A percentile compares a stretch with the other conserved stretches of the same genome.
phyloP scores from a whole-genome alignment of 805 yeast species.

The Barnettozyma salicaria region DNA sequence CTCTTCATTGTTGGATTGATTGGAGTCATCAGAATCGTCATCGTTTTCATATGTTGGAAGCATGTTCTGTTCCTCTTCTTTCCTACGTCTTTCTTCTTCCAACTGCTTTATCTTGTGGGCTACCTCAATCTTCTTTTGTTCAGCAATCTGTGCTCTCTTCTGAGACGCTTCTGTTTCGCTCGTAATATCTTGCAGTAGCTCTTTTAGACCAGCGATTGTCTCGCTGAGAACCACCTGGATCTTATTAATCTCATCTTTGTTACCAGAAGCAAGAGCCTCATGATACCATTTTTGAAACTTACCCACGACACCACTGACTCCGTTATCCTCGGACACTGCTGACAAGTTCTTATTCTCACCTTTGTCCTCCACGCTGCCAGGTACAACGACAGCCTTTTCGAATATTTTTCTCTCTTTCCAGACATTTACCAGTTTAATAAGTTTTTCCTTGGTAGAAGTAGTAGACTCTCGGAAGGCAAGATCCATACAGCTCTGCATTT shows the following conservation, averaged over 20 bases:
- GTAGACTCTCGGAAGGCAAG: slow-evolving; percentile 20
- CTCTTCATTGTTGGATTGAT: neutral
- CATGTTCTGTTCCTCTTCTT: slow-evolving; percentile 16
- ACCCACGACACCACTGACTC: slow-evolving; percentile 7
- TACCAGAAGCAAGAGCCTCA: slow-evolving; percentile 12
- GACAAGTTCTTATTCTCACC: slow-evolving; percentile 12
- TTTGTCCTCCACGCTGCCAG: neutral
- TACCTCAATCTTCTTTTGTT: slow-evolving; percentile 14
- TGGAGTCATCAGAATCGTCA: slow-evolving; percentile 9
- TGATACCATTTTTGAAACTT: slow-evolving; percentile 21
- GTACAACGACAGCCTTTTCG: slow-evolving; percentile 10
- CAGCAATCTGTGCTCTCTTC: slow-evolving; percentile 10
- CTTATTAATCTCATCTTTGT: neutral
- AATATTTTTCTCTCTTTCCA: slow-evolving; percentile 54
- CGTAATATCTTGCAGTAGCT: slow-evolving; percentile 13
- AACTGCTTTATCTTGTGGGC: slow-evolving; percentile 12
- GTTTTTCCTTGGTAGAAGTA: slow-evolving; percentile 28
- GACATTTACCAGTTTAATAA: slow-evolving; percentile 46
- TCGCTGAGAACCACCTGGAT: slow-evolving; percentile 12
- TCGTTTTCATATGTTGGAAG: slow-evolving; percentile 20
- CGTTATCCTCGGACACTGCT: slow-evolving; percentile 2
- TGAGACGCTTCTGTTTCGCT: neutral
- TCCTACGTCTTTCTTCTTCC: slow-evolving; percentile 11
- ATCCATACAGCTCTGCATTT: slow-evolving; percentile 38
- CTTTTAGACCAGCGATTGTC: slow-evolving; percentile 16